phyloP scores from a whole-genome alignment of 768 basidiomycete genomes.

The Boletus sensibilis region DNA sequence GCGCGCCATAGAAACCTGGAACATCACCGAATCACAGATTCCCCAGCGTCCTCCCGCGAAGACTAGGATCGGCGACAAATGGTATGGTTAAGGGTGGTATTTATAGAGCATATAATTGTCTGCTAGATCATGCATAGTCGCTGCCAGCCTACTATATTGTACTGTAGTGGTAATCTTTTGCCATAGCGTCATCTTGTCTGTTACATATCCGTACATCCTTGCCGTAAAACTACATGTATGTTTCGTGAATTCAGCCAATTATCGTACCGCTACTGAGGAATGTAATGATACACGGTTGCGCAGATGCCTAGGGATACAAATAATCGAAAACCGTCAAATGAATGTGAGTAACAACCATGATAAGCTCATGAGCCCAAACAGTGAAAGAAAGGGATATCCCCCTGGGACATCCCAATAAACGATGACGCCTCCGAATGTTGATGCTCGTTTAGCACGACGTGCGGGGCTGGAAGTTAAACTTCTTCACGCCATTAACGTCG shows the following conservation, averaged over 20 bases:
- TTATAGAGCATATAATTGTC: not conserved
- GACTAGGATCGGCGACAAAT: slow-evolving; percentile 60
- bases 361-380: not conserved
- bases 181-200: not conserved
- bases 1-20: slow-evolving; percentile 86
- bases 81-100: slow-evolving; percentile 55
- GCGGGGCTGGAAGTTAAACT: slow-evolving; percentile 65
- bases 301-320: slow-evolving; percentile 5
- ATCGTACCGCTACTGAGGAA: not conserved
- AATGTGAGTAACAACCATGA: not conserved
- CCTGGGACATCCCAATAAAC: not conserved
- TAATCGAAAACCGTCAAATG: not conserved
- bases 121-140: slow-evolving; percentile 1
- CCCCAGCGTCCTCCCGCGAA: slow-evolving; percentile 66
- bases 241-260: not conserved
- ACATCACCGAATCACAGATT: slow-evolving; percentile 73
- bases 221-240: not conserved
- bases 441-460: slow-evolving; percentile 50
- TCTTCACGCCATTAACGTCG: slow-evolving; percentile 43
- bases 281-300: not conserved
- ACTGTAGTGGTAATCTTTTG: slow-evolving; percentile 15
- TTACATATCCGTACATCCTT: not conserved
- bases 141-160: slow-evolving; percentile 14
- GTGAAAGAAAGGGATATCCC: not conserved
- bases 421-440: not conserved